phyloP scores from a whole-genome alignment of 805 yeast species.

The Hanseniaspora jakobsenii region DNA sequence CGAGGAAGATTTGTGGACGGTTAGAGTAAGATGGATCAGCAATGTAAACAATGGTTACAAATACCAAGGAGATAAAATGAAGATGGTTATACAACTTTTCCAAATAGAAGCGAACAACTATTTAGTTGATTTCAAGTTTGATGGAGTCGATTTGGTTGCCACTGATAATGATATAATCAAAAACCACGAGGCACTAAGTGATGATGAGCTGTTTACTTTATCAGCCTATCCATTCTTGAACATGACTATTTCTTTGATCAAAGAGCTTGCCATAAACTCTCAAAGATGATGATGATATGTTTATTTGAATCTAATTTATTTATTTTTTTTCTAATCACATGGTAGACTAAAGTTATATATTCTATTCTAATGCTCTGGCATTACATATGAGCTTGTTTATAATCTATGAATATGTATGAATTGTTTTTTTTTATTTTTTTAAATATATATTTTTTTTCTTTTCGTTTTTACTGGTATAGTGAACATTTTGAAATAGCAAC shows the following conservation, averaged over 20 bases:
- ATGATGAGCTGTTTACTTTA: constrained; percentile 75
- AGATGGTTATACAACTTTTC: constrained; percentile 92
- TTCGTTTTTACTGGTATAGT: too few species aligned
- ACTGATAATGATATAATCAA: constrained; percentile 24
- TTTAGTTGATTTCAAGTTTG: constrained; percentile 91
- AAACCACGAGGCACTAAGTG: constrained; percentile 27
- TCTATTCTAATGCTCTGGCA: too few species aligned
- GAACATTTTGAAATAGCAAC: too few species aligned
- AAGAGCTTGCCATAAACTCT: constrained; percentile 87
- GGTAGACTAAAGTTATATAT: too few species aligned
- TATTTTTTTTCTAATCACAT: too few species aligned
- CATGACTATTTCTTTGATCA: constrained; percentile 78
- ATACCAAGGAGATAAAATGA: constrained; percentile 76
- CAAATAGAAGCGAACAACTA: constrained; percentile 93
- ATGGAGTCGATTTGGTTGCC: constrained; percentile 73
- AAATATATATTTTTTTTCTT: too few species aligned
- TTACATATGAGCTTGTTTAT: too few species aligned
- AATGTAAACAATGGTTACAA: constrained; percentile 24
- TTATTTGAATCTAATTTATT: too few species aligned
- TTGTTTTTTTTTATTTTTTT: too few species aligned
- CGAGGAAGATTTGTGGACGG: constrained; percentile 93
- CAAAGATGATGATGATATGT: constrained; percentile 5
- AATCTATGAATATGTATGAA: too few species aligned
- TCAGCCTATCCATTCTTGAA: constrained; percentile 93
- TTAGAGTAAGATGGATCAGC: constrained; percentile 70